A percentile compares a stretch with the other conserved stretches of the same genome.
Conservation (phyloP, 2,329 filamentous ascomycete species). For the Nemania bipapillata region DNA sequence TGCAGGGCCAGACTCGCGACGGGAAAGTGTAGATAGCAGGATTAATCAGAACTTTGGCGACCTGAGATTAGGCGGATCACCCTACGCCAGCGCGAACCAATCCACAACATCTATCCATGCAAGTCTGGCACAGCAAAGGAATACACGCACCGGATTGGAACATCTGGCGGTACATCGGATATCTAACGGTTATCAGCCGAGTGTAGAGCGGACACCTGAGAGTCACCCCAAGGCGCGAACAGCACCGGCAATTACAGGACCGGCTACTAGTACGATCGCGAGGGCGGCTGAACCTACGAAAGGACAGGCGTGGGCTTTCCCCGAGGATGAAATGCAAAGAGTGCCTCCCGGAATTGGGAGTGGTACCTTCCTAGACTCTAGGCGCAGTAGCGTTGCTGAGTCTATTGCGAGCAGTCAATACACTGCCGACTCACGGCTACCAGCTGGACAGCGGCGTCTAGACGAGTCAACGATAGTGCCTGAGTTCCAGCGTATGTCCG, state of each 20-base stretch:
- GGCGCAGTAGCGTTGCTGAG: conserved; percentile 79
- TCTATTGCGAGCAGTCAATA: conserved; percentile 83
- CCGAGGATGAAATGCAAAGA: conserved; percentile 73
- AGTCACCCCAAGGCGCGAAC: conserved; percentile 66
- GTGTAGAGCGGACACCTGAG: conserved; percentile 67
- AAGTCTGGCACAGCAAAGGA: conserved; percentile 73
- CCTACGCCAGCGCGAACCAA: conserved; percentile 80
- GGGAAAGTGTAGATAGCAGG: conserved; percentile 83
- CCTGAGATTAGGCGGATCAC: conserved; percentile 74
- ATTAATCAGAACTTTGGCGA: conserved; percentile 78
- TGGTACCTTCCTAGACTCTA: conserved; percentile 69
- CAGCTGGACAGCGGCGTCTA: conserved; percentile 75
- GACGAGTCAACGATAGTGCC: conserved; percentile 67
- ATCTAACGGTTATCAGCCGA: conserved; percentile 73
- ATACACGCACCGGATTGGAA: conserved; percentile 65
- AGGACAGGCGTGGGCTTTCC: conserved; percentile 85
- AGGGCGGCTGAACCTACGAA: conserved; percentile 81
- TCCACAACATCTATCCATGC: conserved; percentile 80
- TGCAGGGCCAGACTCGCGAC: conserved; percentile 65
- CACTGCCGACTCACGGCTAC: conserved; percentile 77
- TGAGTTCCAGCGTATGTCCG: conserved; percentile 62
- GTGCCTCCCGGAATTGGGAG: conserved; percentile 59
- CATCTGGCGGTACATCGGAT: conserved; percentile 67
- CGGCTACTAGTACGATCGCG: conserved; percentile 71
- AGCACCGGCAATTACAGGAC: conserved; percentile 81